Base-by-base conservation (phyloP, 805 yeast species). In the Komagataella populi region DNA sequence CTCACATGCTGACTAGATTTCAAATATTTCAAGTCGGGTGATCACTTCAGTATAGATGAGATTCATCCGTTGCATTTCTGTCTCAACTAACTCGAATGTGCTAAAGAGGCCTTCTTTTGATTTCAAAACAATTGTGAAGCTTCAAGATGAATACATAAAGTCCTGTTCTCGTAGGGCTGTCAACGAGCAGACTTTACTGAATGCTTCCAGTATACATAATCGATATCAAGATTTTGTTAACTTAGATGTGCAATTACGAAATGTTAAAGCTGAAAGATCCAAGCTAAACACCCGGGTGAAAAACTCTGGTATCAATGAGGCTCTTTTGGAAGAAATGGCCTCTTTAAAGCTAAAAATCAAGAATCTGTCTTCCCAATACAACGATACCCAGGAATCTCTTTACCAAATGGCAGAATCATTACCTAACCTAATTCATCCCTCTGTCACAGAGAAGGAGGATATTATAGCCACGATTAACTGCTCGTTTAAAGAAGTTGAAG, bases 391-490 rank as follows among this genome's bases (percentile, higher is more conserved):
- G 16, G 61, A 66, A 5, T 57, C 62, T 3, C 62, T 83, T 0
- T 62, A 63, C 43, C 52, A 59, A 0, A 63, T 65, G 12, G 76
- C 78, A 1, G 80, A 76, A 7, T 61, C 69, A 0, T 64, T 86
- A n/a, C 95, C 95, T 0, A 86, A 85, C 58, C 60, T 74, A 20
- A 63, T 84, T 0, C 80, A 78, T 52, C 62, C 70, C 0, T 57
- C 72, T 0, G 87, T 80, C 0, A 66, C 68, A 1, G 55, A 61
- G 0, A 61, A 66, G 10, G 75, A 75, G 20, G 68, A 72, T 22
- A 59, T 82, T 0, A 74, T 78, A 5, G 69, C 72, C 24, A 76
- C 76, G 64, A 65, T 86, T 39, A 81, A 84, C 54, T 30, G 39
- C 39, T 30, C 39, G 5, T 8, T 5, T 12, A 30, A 30, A 10